Base-by-base conservation (phyloP, 2,329 filamentous ascomycete genomes). In the Claviceps sp. region DNA sequence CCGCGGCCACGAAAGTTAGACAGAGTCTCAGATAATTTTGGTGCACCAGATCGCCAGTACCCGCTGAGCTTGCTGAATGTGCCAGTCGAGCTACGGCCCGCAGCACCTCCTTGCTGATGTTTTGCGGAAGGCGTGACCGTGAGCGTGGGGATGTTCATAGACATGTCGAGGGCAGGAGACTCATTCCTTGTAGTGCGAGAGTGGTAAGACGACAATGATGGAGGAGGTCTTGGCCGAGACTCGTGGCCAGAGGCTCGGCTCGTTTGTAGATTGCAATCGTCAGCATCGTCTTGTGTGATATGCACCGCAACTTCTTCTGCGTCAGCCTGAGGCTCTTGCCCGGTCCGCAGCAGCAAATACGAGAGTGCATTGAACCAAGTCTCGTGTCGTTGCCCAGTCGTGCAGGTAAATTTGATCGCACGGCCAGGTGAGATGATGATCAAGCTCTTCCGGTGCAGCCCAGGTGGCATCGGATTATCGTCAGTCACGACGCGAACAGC, bases 331-430 rank as follows among this genome's bases (percentile, higher is more conserved):
- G 73, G 77, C 40, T 85, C 83, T 20, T 77, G 72, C 36, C 81
- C 76, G 26, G 84, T 89, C 46, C 90, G 83, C 34, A 95, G 76
- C 38, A 97, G 77, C 14, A 98, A 78, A 65, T 98, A 98, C 1
- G 89, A 95, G 51, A 98, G 75, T 0, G 93, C 90, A 63, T 97
- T 97, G 76, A 93, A 95, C 93, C 93, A 98, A 1, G 90, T 97
- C 71, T 98, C 93, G 63, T 98, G 93, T 55, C 93, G 80, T 65
- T 96, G 89, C 40, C 89, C 87, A 3, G 93, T 98, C 2, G 88
- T 84, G 56, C 91, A 94, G 1, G 93, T 98, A 59, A 98, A 95
- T 67, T 95, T 91, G 69, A 98, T 81, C 16, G 83, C 83, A 58
- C 93, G 82, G 48, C 90, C 89, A 20, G 90, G 90, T 1, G 91